phyloP scores from a whole-genome alignment of 2,329 filamentous ascomycete genomes.

The Didymella sp. region DNA sequence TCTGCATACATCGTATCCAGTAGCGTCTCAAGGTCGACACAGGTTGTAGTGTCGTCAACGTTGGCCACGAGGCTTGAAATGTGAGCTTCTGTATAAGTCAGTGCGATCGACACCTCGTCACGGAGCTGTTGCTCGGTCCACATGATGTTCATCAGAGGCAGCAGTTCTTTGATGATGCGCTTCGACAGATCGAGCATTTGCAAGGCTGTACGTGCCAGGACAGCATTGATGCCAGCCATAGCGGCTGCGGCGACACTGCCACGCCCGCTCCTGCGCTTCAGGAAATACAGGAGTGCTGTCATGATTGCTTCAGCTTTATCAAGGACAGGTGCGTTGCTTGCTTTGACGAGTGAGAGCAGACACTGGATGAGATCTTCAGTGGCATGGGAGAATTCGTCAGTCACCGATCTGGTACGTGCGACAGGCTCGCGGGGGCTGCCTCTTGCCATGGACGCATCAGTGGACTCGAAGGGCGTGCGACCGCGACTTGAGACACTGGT shows the following conservation, averaged over 20 bases:
- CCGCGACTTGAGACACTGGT: slow-evolving; percentile 40
- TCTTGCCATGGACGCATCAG: slow-evolving; percentile 34
- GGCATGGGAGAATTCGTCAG: slow-evolving; percentile 34
- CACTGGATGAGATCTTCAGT: slow-evolving; percentile 63
- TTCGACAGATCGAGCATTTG: slow-evolving; percentile 72
- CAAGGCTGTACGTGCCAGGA: slow-evolving; percentile 70
- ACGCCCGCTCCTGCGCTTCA: slow-evolving; percentile 67
- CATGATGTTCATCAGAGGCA: slow-evolving; percentile 75
- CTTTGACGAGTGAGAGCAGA: slow-evolving; percentile 68
- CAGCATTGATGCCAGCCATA: slow-evolving; percentile 76
- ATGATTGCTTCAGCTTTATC: slow-evolving; percentile 64
- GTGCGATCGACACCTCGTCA: slow-evolving; percentile 75
- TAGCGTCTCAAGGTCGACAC: slow-evolving; percentile 65
- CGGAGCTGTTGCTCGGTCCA: slow-evolving; percentile 72
- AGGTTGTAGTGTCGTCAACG: slow-evolving; percentile 33
- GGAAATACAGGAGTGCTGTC: slow-evolving; percentile 63
- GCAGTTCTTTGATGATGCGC: slow-evolving; percentile 64
- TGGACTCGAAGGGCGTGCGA: slow-evolving; percentile 42
- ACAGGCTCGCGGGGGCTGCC: slow-evolving; percentile 35
- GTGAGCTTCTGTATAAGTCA: slow-evolving; percentile 66
- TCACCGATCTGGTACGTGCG: slow-evolving; percentile 25
- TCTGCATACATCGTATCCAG: slow-evolving; percentile 76
- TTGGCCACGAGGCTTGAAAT: slow-evolving; percentile 44
- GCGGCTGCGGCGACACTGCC: slow-evolving; percentile 74
- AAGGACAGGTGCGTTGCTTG: slow-evolving; percentile 71